Evolutionary conservation across 345 rosid species (phyloP).

Genomic region (Salix caprea): DNA sequence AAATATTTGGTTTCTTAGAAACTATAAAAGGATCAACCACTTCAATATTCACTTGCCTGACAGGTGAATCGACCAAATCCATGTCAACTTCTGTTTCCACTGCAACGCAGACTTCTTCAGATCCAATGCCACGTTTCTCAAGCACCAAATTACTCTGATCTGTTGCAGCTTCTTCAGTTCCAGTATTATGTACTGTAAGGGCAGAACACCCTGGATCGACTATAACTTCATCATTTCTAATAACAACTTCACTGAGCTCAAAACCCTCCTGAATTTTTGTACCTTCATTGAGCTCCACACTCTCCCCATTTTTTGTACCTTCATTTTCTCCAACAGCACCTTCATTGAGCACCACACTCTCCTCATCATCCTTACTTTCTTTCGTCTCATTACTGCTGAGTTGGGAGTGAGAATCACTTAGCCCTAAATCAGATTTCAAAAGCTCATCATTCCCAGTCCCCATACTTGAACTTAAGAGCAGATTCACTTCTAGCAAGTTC

Average conservation of each 20-base stretch:
- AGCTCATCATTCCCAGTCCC: constrained; percentile 41
- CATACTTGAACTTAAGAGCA: constrained; percentile 28
- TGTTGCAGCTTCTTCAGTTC: constrained; percentile 16
- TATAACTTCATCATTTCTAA: constrained; percentile 16
- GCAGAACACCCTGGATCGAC: constrained; percentile 34
- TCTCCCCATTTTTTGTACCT: background rate
- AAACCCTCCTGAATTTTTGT: background rate
- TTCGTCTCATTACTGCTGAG: constrained; percentile 16
- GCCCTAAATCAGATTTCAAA: constrained; percentile 28
- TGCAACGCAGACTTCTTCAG: constrained; percentile 28
- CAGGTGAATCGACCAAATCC: constrained; percentile 38
- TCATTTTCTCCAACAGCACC: constrained; percentile 28
- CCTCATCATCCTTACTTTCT: constrained; percentile 25
- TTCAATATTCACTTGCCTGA: constrained; percentile 36
- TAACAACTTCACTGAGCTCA: background rate
- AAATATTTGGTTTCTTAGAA: constrained; percentile 28
- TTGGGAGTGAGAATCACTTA: constrained; percentile 30
- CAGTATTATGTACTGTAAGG: constrained; percentile 28
- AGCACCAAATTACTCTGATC: background rate
- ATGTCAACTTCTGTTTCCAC: constrained; percentile 32
- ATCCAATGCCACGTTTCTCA: background rate
- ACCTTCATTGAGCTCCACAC: background rate
- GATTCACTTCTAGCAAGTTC: constrained; percentile 4
- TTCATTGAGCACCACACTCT: constrained; percentile 36
- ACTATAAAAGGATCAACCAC: constrained; percentile 32